Conservation (phyloP, 345 rosid species). For the Passiflora organensis region DNA sequence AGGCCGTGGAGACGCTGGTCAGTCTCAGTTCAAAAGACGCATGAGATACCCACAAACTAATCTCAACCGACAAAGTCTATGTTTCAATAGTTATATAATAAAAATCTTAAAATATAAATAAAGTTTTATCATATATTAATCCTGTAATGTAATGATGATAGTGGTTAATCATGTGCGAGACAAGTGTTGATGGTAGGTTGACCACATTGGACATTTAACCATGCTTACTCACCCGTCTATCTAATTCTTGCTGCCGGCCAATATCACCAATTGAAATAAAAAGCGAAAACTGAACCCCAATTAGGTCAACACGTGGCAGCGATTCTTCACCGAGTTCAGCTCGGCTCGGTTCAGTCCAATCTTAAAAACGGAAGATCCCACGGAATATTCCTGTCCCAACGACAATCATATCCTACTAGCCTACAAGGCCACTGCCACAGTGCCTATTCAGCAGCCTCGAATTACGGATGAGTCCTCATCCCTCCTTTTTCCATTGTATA, state of each 20-base stretch:
- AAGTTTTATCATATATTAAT: no score
- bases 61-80: no score
- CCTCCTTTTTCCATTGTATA: background rate
- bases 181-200: no score
- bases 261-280: background rate
- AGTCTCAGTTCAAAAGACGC: no score
- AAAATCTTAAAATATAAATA: no score
- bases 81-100: no score
- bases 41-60: no score
- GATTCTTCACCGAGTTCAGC: background rate
- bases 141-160: no score
- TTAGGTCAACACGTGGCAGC: background rate
- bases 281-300: background rate
- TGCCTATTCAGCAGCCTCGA: background rate
- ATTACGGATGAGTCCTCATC: conserved; percentile 8
- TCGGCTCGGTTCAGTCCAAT: conserved; percentile 5
- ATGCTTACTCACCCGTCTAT: background rate
- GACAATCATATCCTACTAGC: background rate
- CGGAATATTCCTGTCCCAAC: conserved; percentile 23
- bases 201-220: background rate
- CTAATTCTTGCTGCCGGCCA: background rate
- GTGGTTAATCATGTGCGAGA: no score
- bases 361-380: conserved; percentile 35
- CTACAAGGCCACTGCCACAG: background rate
- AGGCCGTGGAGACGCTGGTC: no score